Evolutionary conservation across 352 stramenopile species (phyloP).

Genomic region (Pythium chondricola): DNA sequence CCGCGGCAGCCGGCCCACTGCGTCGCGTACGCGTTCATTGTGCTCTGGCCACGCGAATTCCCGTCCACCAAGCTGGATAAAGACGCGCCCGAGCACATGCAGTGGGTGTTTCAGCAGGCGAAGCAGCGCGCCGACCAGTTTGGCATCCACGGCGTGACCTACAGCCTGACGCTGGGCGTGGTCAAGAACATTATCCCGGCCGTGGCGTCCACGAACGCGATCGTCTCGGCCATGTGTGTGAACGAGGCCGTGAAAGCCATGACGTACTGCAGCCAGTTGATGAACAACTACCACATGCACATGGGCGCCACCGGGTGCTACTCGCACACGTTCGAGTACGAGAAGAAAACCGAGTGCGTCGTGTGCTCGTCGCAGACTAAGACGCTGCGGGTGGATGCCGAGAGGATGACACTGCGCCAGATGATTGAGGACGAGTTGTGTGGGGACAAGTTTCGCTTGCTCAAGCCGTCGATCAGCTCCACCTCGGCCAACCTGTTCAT

Average conservation of each 20-base stretch:
- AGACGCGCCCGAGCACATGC: slow-evolving; percentile 95
- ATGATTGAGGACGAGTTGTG: slow-evolving; percentile 70
- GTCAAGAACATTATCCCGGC: slow-evolving; percentile 99
- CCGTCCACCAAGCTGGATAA: slow-evolving; percentile 95
- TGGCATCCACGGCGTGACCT: slow-evolving; percentile 94
- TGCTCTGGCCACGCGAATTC: slow-evolving; percentile 94
- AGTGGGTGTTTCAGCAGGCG: slow-evolving; percentile 94
- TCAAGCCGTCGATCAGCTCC: slow-evolving; percentile 71
- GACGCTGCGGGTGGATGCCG: slow-evolving; percentile 39
- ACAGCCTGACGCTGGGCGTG: slow-evolving; percentile 95
- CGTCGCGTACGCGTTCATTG: slow-evolving; percentile 95
- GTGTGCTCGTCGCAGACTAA: slow-evolving; percentile 82
- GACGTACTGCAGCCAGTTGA: slow-evolving; percentile 92
- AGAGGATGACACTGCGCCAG: slow-evolving; percentile 45
- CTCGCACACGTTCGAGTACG: slow-evolving; percentile 96
- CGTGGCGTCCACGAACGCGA: slow-evolving; percentile 95
- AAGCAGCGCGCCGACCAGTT: slow-evolving; percentile 89
- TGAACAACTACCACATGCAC: slow-evolving; percentile 99
- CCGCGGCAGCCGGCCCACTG: slow-evolving; percentile 96
- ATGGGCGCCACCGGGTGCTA: slow-evolving; percentile 94
- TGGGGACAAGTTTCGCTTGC: slow-evolving; percentile 47
- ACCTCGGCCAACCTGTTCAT: slow-evolving; percentile 67
- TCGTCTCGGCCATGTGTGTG: slow-evolving; percentile 94
- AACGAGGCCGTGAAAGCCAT: slow-evolving; percentile 97
- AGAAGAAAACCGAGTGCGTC: slow-evolving; percentile 85